Base-by-base conservation (phyloP, 2,329 filamentous ascomycete species). In the Xylaria sp. region DNA sequence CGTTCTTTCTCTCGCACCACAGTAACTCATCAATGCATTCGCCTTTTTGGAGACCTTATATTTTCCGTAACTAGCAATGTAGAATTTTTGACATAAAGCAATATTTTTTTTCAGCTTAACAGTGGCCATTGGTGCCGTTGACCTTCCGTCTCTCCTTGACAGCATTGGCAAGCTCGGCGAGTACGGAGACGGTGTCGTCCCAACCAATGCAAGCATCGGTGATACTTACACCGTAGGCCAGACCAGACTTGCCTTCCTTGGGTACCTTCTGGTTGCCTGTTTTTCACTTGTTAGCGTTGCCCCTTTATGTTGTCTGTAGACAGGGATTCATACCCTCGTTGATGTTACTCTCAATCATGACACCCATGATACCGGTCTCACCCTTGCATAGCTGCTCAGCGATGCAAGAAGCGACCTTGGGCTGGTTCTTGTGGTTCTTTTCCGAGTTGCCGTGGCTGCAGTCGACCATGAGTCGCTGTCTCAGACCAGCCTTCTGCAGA, bases 341-440 rank as follows among this genome's bases (percentile, higher is more conserved):
- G 77, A 97, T 95, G 76, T 97, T 90, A 76, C 90, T 95, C 80
- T 99, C 94, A 70, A 99, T 96, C 94, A 99, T 99, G 61, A 97
- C 91, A 70, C 94, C 94, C 85, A 97, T 93, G 71, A 99, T 94
- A 53, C 81, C 88, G 2, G 83, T 83, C 78, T 97, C 93, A 42
- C 94, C 94, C 59, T 83, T 84, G 57, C 87, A 82, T 61, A 99
- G 90, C 78, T 99, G 94, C 70, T 90, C 86, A 1, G 90, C 92
- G 59, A 99, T 75, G 9, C 81, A 83, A 54, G 85, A 86, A 2
- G 92, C 92, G 18, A 99, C 94, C 81, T 93, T 92, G 66, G 92
- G 92, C 78, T 99, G 94, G 76, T 97, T 99, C 79, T 87, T 92
- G 82, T 97, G 93, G 77, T 97, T 86, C 83, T 99, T 99, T 73